Conservation (phyloP, 495 filamentous ascomycete genomes). For the Rhizodiscina lignyota region DNA sequence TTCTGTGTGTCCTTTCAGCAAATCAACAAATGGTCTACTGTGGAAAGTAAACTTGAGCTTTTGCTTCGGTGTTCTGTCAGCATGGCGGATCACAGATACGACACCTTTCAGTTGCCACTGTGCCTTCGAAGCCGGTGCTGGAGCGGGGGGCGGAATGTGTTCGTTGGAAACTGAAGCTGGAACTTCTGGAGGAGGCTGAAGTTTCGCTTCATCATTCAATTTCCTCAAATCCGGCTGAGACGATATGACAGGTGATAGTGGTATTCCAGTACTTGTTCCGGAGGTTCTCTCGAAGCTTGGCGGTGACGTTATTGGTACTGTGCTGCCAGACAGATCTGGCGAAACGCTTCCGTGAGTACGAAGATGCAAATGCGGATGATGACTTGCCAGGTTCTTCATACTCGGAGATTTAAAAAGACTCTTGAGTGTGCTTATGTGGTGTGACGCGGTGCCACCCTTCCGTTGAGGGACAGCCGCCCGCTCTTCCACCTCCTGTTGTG, state of each 20-base stretch:
- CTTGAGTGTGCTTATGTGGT: slow-evolving; percentile 21
- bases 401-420: slow-evolving; percentile 47
- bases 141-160: slow-evolving; percentile 25
- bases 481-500: slow-evolving; percentile 3
- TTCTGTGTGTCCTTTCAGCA: slow-evolving; percentile 87
- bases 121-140: slow-evolving; percentile 80
- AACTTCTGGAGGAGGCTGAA: no score
- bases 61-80: slow-evolving; percentile 93
- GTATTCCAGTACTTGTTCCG: slow-evolving; percentile 4
- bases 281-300: slow-evolving; percentile 27
- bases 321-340: slow-evolving; percentile 26
- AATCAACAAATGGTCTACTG: slow-evolving; percentile 83
- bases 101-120: slow-evolving; percentile 98
- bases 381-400: slow-evolving; percentile 39
- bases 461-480: slow-evolving; percentile 9
- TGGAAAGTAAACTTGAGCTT: slow-evolving; percentile 99
- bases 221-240: background rate
- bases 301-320: slow-evolving; percentile 32
- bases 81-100: slow-evolving; percentile 89
- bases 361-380: slow-evolving; percentile 17
- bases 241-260: slow-evolving; percentile 9
- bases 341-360: slow-evolving; percentile 21
- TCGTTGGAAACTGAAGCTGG: slow-evolving; percentile 14
- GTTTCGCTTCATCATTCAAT: background rate
- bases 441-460: slow-evolving; percentile 24